Percentiles rank a stretch among this genome's conserved stretches.
phyloP scores from a whole-genome alignment of 768 basidiomycete genomes.

The Russula griseocarnosa region DNA sequence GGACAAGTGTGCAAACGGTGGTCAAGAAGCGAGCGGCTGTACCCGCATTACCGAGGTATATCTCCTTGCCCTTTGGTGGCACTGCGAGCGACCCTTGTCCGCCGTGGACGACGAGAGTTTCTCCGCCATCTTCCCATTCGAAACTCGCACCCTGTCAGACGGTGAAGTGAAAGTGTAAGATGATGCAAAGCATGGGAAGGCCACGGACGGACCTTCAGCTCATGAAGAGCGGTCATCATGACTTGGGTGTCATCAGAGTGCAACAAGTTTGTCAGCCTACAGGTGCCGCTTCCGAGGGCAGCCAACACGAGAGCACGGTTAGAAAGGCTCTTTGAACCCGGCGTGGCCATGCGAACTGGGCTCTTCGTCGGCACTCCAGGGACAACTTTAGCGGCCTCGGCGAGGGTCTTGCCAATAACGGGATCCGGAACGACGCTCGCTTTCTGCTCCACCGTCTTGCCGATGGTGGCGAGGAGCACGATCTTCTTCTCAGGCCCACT shows the following conservation, averaged over 20 bases:
- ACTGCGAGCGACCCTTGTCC: constrained; percentile 75
- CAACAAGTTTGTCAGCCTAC: constrained; percentile 82
- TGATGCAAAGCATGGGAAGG: constrained; percentile 10
- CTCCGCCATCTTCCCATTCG: constrained; percentile 93
- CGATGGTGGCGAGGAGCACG: constrained; percentile 86
- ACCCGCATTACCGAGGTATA: constrained; percentile 96
- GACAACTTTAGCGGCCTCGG: constrained; percentile 73
- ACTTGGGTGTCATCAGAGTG: constrained; percentile 99
- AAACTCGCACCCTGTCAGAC: constrained; percentile 76
- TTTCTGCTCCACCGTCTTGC: constrained; percentile 86
- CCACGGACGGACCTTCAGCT: constrained; percentile 62
- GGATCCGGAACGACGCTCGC: constrained; percentile 82
- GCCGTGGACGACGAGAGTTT: constrained; percentile 89
- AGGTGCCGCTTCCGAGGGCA: constrained; percentile 84
- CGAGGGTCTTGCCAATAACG: constrained; percentile 75
- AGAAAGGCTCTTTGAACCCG: constrained; percentile 94
- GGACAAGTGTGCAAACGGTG: constrained; percentile 89
- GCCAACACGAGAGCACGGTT: constrained; percentile 93
- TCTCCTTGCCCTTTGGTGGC: constrained; percentile 74
- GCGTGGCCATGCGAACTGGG: constrained; percentile 75
- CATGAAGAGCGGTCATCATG: constrained; percentile 93
- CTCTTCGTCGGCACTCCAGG: constrained; percentile 55
- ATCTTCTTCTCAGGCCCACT: constrained; percentile 89
- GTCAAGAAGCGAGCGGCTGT: constrained; percentile 97
- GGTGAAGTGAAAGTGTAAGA: constrained; percentile 4